These are phyloP conservation scores for Verticillium dahliae DNA, from an alignment of 2,329 filamentous ascomycete genomes.

Conservation along the genomic window DNA sequence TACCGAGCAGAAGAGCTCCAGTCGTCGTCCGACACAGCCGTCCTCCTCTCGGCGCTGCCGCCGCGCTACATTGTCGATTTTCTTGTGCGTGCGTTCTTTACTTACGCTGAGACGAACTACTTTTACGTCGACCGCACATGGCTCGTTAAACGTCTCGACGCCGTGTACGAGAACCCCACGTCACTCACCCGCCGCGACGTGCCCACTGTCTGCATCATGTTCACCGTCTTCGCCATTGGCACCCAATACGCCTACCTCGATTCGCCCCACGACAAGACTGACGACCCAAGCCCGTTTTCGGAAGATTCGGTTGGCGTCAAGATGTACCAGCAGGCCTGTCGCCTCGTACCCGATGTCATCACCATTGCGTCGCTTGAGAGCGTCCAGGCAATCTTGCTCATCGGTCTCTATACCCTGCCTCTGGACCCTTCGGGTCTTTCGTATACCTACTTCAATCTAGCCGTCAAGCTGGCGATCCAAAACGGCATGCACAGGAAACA, in stretches of 20 bases:
- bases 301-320: slow-evolving; percentile 48
- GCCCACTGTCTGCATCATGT: slow-evolving; percentile 35
- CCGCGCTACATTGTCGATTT: slow-evolving; percentile 40
- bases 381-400: slow-evolving; percentile 49
- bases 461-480: slow-evolving; percentile 50
- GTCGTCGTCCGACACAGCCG: slow-evolving; percentile 29
- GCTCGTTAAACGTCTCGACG: slow-evolving; percentile 32
- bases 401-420: slow-evolving; percentile 48
- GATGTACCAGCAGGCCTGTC: slow-evolving; percentile 50
- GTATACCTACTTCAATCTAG: slow-evolving; percentile 50
- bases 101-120: slow-evolving; percentile 40
- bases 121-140: slow-evolving; percentile 39
- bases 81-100: slow-evolving; percentile 38
- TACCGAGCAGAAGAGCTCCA: slow-evolving; percentile 39
- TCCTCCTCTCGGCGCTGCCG: slow-evolving; percentile 32
- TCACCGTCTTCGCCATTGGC: slow-evolving; percentile 41
- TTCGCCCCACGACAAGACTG: slow-evolving; percentile 13
- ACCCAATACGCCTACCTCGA: slow-evolving; percentile 45
- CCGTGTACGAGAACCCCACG: slow-evolving; percentile 31
- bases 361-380: slow-evolving; percentile 49
- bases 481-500: slow-evolving; percentile 54
- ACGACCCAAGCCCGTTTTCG: slow-evolving; percentile 21
- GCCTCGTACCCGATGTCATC: slow-evolving; percentile 49
- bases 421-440: slow-evolving; percentile 49
- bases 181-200: slow-evolving; percentile 31